Conservation (phyloP, 1,284 basidiomycete genomes). For the Gymnopus androsaceus region DNA sequence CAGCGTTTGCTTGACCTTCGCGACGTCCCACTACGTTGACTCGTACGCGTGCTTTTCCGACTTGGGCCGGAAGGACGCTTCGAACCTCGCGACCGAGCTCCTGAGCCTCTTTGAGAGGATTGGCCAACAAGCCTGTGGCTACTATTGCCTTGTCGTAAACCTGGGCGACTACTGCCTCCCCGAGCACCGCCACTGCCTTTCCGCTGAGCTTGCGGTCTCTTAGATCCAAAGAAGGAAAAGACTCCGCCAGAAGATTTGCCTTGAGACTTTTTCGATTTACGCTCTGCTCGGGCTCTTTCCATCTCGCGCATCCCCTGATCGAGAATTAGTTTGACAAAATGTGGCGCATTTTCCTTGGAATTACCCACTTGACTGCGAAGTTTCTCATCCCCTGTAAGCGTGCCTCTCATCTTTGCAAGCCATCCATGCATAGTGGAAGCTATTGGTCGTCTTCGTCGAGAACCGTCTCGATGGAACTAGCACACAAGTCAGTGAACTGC, state of each 20-base stretch:
- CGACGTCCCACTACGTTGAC: conserved; percentile 1
- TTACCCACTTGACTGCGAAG: conserved; percentile 49
- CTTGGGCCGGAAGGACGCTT: background rate
- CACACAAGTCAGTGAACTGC: background rate
- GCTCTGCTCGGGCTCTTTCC: conserved; percentile 46
- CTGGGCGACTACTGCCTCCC: background rate
- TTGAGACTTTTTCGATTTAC: conserved; percentile 8
- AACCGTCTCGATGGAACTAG: conserved; percentile 51
- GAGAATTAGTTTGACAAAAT: background rate
- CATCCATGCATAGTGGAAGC: conserved; percentile 73
- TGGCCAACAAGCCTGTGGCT: conserved; percentile 17
- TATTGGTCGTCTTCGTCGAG: conserved; percentile 48
- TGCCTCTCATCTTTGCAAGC: conserved; percentile 78
- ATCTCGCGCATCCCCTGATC: conserved; percentile 49
- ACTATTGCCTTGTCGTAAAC: conserved; percentile 3
- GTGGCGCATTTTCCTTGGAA: background rate
- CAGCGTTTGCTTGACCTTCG: conserved; percentile 5
- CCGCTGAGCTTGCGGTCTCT: background rate
- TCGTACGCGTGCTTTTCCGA: background rate
- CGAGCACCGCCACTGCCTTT: background rate
- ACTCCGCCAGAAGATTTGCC: background rate
- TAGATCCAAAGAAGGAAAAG: conserved; percentile 15
- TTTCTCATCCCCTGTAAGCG: conserved; percentile 64
- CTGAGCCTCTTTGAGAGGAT: conserved; percentile 6
- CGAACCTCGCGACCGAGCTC: background rate